Evolutionary conservation across 306 rosid genomes (phyloP).

Genomic region (Styphnolobium japonicum): DNA sequence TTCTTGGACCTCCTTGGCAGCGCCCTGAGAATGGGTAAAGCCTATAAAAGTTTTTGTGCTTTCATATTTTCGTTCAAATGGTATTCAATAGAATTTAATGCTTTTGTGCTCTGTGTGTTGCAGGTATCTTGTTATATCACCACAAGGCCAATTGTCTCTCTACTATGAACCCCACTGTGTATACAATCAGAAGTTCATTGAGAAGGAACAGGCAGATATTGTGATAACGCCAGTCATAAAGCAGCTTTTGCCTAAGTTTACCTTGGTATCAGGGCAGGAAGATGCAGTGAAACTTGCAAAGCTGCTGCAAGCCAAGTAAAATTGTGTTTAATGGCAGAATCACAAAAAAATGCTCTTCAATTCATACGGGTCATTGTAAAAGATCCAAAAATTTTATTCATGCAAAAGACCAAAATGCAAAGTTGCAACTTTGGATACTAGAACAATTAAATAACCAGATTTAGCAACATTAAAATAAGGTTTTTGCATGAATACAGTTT

Average conservation of each 20-base stretch:
- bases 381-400: not conserved
- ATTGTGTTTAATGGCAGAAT: not conserved
- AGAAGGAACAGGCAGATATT: slow-evolving; percentile 78
- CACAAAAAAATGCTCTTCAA: not conserved
- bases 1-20: slow-evolving; percentile 99
- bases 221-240: slow-evolving; percentile 90
- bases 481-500: not conserved
- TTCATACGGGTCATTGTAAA: not conserved
- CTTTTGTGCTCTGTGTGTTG: slow-evolving; percentile 19
- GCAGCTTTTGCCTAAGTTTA: slow-evolving; percentile 78
- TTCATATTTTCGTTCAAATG: slow-evolving; percentile 3
- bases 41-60: not conserved
- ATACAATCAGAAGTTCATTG: slow-evolving; percentile 55
- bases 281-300: slow-evolving; percentile 91
- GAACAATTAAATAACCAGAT: not conserved
- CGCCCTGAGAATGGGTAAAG: slow-evolving; percentile 91
- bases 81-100: not conserved
- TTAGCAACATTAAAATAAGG: not conserved
- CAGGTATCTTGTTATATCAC: slow-evolving; percentile 72
- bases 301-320: slow-evolving; percentile 76
- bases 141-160: slow-evolving; percentile 65
- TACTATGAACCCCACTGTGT: slow-evolving; percentile 96
- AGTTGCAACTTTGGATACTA: not conserved
- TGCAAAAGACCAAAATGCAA: not conserved
- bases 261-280: slow-evolving; percentile 93